These are phyloP conservation scores for Musa itinerans DNA, from an alignment of 176 grass and related monocot species.

Conservation along the genomic window DNA sequence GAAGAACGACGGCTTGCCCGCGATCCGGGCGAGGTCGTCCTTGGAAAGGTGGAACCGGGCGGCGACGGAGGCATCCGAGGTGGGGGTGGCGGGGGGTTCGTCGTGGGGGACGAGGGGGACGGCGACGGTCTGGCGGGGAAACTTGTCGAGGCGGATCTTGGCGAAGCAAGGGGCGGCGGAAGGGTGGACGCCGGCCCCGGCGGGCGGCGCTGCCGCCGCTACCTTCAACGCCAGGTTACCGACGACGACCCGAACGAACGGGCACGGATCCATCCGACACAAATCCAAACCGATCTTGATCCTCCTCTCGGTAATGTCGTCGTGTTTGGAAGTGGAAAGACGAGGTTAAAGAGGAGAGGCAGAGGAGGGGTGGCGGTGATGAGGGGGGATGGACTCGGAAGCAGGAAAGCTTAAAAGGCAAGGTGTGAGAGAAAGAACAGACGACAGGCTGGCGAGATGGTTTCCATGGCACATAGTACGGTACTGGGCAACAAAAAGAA, in stretches of 20 bases:
- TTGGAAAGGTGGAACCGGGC: slow-evolving; percentile 67
- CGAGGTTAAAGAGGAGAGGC: too few relatives aligned
- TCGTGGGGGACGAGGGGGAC: slow-evolving; percentile 35
- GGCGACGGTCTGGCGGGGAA: slow-evolving; percentile 37
- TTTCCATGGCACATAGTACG: neutral
- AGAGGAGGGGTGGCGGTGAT: too few relatives aligned
- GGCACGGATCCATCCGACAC: slow-evolving; percentile 66
- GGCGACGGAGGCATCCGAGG: slow-evolving; percentile 22
- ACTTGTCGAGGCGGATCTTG: slow-evolving; percentile 65
- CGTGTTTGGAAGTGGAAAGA: too few relatives aligned
- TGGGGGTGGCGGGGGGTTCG: neutral
- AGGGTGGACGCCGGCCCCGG: slow-evolving; percentile 44
- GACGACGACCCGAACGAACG: slow-evolving; percentile 78
- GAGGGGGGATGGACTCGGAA: too few relatives aligned
- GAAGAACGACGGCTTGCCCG: slow-evolving; percentile 58
- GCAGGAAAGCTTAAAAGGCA: too few relatives aligned
- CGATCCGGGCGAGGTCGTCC: slow-evolving; percentile 46
- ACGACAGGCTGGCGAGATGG: too few relatives aligned
- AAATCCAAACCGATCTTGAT: too few relatives aligned
- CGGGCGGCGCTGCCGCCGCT: slow-evolving; percentile 25
- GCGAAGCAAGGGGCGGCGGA: slow-evolving; percentile 55
- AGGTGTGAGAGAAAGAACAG: too few relatives aligned
- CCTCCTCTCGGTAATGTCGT: too few relatives aligned
- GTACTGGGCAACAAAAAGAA: too few relatives aligned
- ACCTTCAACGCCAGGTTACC: slow-evolving; percentile 68